A percentile compares a stretch with the other conserved stretches of the same genome.
These are phyloP conservation scores for Cardiospermum halicacabum DNA, from an alignment of 345 rosid species.

Conservation along the genomic window DNA sequence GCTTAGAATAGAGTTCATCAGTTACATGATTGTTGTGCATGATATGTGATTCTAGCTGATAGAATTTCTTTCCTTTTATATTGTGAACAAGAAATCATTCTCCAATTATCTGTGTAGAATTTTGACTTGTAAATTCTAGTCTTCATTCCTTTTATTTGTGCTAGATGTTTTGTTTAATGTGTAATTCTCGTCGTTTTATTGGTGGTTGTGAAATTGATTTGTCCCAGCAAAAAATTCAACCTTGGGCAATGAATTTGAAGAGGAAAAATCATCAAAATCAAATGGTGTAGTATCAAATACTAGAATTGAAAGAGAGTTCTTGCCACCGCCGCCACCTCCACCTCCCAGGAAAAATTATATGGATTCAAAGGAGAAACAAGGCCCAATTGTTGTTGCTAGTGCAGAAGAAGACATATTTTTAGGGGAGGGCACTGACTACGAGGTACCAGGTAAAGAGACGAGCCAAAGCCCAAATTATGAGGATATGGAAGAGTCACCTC, in stretches of 20 bases:
- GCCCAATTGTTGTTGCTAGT: slow-evolving; percentile 48
- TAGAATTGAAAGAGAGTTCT: slow-evolving; percentile 41
- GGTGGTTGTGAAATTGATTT: slow-evolving; percentile 7
- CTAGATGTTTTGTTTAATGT: background rate
- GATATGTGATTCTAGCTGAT: slow-evolving; percentile 2
- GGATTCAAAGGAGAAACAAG: slow-evolving; percentile 57
- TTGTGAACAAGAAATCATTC: background rate
- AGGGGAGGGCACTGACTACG: slow-evolving; percentile 78
- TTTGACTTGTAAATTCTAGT: background rate
- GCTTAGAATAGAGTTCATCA: background rate
- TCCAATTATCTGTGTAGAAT: background rate
- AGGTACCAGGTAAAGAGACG: slow-evolving; percentile 71
- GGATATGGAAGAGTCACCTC: slow-evolving; percentile 99
- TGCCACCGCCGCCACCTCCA: slow-evolving; percentile 75
- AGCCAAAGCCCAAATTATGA: slow-evolving; percentile 87
- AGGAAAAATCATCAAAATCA: slow-evolving; percentile 42
- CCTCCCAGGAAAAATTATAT: slow-evolving; percentile 43
- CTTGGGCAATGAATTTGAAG: slow-evolving; percentile 50
- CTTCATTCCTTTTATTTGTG: background rate
- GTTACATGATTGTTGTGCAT: background rate
- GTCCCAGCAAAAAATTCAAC: slow-evolving; percentile 49
- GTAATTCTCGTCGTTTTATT: background rate
- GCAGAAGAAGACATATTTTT: slow-evolving; percentile 82
- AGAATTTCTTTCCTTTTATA: slow-evolving; percentile 1
- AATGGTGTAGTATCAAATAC: slow-evolving; percentile 34